These are phyloP conservation scores for Entomortierella lignicola DNA, from an alignment of 192 early-diverging fungal species.

Conservation along the genomic window DNA sequence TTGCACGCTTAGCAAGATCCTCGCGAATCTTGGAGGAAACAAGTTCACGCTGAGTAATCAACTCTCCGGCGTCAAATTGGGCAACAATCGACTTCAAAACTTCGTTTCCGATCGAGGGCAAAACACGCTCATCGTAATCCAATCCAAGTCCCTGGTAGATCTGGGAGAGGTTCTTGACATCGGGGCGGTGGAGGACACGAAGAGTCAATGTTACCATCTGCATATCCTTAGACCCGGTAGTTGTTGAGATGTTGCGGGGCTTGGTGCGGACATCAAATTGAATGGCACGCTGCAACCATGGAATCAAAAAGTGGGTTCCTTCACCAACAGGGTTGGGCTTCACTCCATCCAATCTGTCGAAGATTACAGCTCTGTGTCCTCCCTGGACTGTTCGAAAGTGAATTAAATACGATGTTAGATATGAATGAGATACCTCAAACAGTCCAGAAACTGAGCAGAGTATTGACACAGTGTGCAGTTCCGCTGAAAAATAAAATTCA, in stretches of 20 bases:
- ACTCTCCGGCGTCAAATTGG: slow-evolving; percentile 97
- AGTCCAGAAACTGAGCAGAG: too few relatives aligned
- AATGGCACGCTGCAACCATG: slow-evolving; percentile 93
- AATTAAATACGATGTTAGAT: neutral
- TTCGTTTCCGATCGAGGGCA: slow-evolving; percentile 99
- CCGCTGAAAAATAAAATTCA: too few relatives aligned
- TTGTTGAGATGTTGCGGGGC: slow-evolving; percentile 97
- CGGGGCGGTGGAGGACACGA: slow-evolving; percentile 92
- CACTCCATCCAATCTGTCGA: slow-evolving; percentile 95
- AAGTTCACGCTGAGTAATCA: slow-evolving; percentile 98
- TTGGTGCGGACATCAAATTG: slow-evolving; percentile 93
- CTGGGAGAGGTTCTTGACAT: slow-evolving; percentile 74
- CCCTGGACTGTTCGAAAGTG: slow-evolving; percentile 80
- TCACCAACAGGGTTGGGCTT: slow-evolving; percentile 81
- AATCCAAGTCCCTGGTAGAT: slow-evolving; percentile 93
- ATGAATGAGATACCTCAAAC: neutral
- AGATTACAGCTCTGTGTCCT: slow-evolving; percentile 96
- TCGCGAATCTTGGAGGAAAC: slow-evolving; percentile 93
- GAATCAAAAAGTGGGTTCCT: slow-evolving; percentile 97
- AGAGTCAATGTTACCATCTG: slow-evolving; percentile 97
- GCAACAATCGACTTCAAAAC: slow-evolving; percentile 99
- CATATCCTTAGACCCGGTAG: slow-evolving; percentile 99
- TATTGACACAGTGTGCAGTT: neutral
- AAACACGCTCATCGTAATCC: slow-evolving; percentile 98
- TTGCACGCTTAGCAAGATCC: slow-evolving; percentile 91